Evolutionary conservation across 768 basidiomycete species (phyloP), one percentile per base, ranked within the genome.

Genomic region (Tremella mesenterica): DNA sequence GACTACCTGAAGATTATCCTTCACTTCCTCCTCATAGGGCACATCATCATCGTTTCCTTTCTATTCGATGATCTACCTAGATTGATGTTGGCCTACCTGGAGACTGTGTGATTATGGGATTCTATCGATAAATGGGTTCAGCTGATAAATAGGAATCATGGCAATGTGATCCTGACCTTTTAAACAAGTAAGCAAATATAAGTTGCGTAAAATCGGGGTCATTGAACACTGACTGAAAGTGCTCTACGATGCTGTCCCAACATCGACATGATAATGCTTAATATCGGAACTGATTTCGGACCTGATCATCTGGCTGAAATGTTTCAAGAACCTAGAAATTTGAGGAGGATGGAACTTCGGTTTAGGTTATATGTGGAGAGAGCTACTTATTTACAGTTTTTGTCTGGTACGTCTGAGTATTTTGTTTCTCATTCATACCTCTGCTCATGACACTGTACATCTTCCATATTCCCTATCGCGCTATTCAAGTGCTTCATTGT

Each of bases 251-350:
- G 83, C 30, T 74, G 91, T 8, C 77, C 81, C 1, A 71, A 74
- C 18, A 58, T 86, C 18, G 67, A 70, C 23, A 73, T 74, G 0
- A 66, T 93, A 56, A 74, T 69, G 23, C 69, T 95, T 46, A 82
- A 81, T 70, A 77, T 92, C 56, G 91, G 90, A 0, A 82, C 87
- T 0, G 82, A 82, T 56, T 89, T 89, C 68, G 70, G 82, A 0
- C 89, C 89, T 1, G 88, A 91, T 59, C 85, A 89, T 71, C 69
- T 91, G 47, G 83, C 84, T 57, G 83, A 84, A 47, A 76, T 90
- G 29, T 77, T 85, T 54, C 67, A 76, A 51, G 72, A 75, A 26
- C 81, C 83, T 4, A 74, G 79, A 48, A 63, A 58, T 0, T 60
- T 93, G 57, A 59, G 72, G 31, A 76, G 76, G 57, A 74, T 92